These are phyloP conservation scores for Durotheca rogersii DNA, from an alignment of 495 filamentous ascomycete genomes.

Conservation along the genomic window DNA sequence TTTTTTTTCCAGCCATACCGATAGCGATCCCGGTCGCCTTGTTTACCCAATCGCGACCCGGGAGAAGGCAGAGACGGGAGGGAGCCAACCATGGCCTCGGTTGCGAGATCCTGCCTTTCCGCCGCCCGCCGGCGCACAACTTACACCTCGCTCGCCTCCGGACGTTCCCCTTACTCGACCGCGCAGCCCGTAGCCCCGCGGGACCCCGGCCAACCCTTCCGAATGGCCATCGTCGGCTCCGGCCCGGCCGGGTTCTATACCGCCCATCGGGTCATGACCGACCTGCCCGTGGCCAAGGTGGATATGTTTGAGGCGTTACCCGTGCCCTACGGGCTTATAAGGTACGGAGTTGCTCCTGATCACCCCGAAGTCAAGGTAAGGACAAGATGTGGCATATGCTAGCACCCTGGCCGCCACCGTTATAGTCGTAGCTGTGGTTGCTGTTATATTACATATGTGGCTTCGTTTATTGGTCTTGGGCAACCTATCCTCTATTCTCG, in stretches of 20 bases:
- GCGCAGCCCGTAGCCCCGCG: slow-evolving; percentile 32
- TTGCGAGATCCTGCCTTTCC: slow-evolving; percentile 31
- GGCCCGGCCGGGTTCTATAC: slow-evolving; percentile 97
- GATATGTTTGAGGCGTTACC: slow-evolving; percentile 97
- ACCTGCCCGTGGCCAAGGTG: slow-evolving; percentile 66
- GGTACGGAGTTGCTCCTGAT: slow-evolving; percentile 94
- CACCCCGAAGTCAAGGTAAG: slow-evolving; percentile 96
- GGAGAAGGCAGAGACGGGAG: too few relatives aligned
- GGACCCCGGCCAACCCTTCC: slow-evolving; percentile 59
- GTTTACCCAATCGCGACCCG: too few relatives aligned
- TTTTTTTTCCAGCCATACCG: background rate
- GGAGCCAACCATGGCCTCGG: slow-evolving; percentile 24
- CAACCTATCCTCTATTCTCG: too few relatives aligned
- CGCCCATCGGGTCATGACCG: slow-evolving; percentile 76
- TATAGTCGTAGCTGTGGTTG: too few relatives aligned
- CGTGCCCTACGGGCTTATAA: slow-evolving; percentile 85
- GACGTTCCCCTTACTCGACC: slow-evolving; percentile 27
- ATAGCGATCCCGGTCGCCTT: background rate
- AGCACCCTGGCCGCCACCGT: too few relatives aligned
- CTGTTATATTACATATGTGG: too few relatives aligned
- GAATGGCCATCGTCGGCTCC: slow-evolving; percentile 88
- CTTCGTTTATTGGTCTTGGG: too few relatives aligned
- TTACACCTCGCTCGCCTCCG: slow-evolving; percentile 5
- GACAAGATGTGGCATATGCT: background rate
- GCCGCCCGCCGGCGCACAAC: slow-evolving; percentile 27